Base-by-base conservation (phyloP, 208 protist genomes). In the Tritrichomonas foetus region DNA sequence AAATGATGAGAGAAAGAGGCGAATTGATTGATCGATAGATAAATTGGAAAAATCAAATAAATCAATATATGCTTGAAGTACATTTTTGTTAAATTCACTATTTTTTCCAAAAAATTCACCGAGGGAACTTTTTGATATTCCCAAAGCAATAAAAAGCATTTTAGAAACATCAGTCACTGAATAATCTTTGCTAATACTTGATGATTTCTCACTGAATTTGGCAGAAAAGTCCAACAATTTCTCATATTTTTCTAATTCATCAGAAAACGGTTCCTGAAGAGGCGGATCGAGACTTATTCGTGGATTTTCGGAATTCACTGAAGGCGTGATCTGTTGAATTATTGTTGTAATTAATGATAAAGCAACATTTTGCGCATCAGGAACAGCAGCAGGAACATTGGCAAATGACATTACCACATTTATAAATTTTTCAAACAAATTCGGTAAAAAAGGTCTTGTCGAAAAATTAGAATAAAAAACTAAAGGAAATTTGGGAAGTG, bases 31-130 rank as follows among this genome's bases (percentile, higher is more conserved):
- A 89, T 89, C 78, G 36, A 89, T 53, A 39, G 33, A 22, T n/a
- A 89, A 39, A 33, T 53, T 8, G 3, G 78, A 61, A 57, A 89
- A 89, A 57, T 89, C 78, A 57, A 89, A 89, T 33, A 89, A 57
- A 39, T 89, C 57, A 0, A 89, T 36, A 36, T 57, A 89, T 53
- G 53, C 47, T 89, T 53, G 13, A 1, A 89, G 30, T 33, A 47
- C 39, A 33, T 89, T 36, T 27, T 89, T 89, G 5, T 16, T 20
- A 39, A 61, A 57, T 36, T 1, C 5, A 20, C 13, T 33, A 57
- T 89, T 89, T 39, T 89, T 53, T 11, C 27, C 41, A 20, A 89
- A 89, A 39, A 89, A 36, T n/a, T 53, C 47, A 13, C 78, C 78
- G 57, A 89, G 33, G 2, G 78, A 25, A 20, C 57, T 3, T 57